Base-by-base conservation (phyloP, 495 filamentous ascomycete genomes). In the Hyaloscypha bicolor region DNA sequence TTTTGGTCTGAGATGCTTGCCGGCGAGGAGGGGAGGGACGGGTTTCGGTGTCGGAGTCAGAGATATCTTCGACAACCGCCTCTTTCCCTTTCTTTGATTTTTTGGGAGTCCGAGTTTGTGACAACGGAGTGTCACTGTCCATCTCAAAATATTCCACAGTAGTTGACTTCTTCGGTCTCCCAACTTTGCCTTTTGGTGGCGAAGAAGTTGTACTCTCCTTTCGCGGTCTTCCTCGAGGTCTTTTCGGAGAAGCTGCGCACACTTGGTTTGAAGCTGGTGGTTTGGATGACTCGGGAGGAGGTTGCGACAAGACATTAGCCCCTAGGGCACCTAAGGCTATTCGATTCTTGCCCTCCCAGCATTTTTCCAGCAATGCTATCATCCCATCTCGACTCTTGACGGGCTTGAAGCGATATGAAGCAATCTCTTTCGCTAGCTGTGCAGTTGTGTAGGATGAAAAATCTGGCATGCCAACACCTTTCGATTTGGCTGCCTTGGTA, bases 331-430 rank as follows among this genome's bases (percentile, higher is more conserved):
- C 63, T 21, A 72, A 57, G 11, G 69, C 73, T 21, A 29, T 30
- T 48, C 68, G 65, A 53, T 75, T 73, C 68, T 81, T 80, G 35
- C 79, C 81, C 45, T 84, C 76, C 91, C 92, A 96, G 73, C 92
- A 95, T 71, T 86, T 86, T 61, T 91, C 79, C 6, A 95, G 78
- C 14, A 93, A 73, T 14, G 85, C 78, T 37, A 95, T 89, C 90
- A 92, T 93, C 12, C 86, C 84, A 62, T 85, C 79, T 21, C 92
- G 84, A 61, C 80, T 86, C 72, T 87, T 92, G 0, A 94, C 79
- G 1, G 88, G 79, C 73, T 95, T 96, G 78, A 95, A 93, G 0
- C 89, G 90, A 71, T 88, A 93, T 0, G 81, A 79, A 4, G 82
- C 71, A 45, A 94, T 75, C 68, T 89, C 85, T 60, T 82, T 86